These are phyloP conservation scores for Hypoxylon sp. DNA, from an alignment of 2,329 filamentous ascomycete genomes.

Conservation along the genomic window DNA sequence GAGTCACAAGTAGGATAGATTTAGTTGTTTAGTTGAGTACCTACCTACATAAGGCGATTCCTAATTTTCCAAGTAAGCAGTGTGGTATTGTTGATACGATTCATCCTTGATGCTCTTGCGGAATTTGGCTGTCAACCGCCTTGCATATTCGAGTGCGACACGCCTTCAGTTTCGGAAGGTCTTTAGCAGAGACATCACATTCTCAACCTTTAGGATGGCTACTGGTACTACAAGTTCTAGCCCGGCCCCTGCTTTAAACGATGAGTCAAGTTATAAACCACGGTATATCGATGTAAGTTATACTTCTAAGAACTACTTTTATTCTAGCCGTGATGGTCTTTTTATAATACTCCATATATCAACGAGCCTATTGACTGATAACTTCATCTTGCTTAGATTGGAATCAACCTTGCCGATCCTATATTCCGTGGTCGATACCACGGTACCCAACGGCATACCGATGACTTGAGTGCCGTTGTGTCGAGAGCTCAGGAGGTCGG, in stretches of 20 bases:
- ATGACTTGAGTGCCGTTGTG: conserved; percentile 82
- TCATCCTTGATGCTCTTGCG: conserved; percentile 36
- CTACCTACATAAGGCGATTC: background rate
- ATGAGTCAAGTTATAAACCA: conserved; percentile 55
- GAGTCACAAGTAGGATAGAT: background rate
- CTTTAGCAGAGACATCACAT: conserved; percentile 34
- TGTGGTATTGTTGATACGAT: conserved; percentile 19
- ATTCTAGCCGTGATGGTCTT: background rate
- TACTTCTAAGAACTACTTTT: background rate
- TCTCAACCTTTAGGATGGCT: conserved; percentile 44
- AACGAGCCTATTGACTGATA: conserved; percentile 26
- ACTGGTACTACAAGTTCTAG: conserved; percentile 38
- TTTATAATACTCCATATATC: background rate
- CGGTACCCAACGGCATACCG: conserved; percentile 78
- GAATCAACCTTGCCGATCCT: conserved; percentile 94
- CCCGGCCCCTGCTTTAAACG: conserved; percentile 30
- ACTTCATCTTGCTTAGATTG: conserved; percentile 67
- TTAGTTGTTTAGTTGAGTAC: background rate
- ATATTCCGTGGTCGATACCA: conserved; percentile 89
- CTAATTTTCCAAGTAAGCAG: conserved; percentile 1
- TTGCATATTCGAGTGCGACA: conserved; percentile 26
- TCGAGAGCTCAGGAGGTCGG: conserved; percentile 80
- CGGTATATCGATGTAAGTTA: conserved; percentile 71
- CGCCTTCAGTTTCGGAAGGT: conserved; percentile 9
- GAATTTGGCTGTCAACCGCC: conserved; percentile 23